Conservation (phyloP, 805 yeast species). For the Tetrapisispora namnaoensis region DNA sequence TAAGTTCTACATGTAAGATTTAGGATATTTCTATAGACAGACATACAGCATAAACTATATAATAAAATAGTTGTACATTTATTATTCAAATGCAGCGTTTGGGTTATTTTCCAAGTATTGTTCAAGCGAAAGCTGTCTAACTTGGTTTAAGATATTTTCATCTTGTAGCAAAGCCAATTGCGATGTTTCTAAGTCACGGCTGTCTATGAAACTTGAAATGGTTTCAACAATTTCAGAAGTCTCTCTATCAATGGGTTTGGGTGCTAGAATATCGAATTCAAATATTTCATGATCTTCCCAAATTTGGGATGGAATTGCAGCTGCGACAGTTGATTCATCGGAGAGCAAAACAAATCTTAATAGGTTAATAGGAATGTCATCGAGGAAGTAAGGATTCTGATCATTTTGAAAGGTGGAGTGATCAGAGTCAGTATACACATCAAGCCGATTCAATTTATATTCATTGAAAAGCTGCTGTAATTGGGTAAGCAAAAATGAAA, state of each 20-base stretch:
- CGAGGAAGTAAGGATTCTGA: constrained; percentile 16
- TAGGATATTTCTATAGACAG: neutral
- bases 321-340: constrained; percentile 63
- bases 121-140: constrained; percentile 25
- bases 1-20: neutral
- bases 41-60: neutral
- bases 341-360: constrained; percentile 60
- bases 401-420: neutral
- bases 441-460: constrained; percentile 7
- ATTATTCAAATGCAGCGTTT: constrained; percentile 2
- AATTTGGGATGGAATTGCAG: constrained; percentile 49
- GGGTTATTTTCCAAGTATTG: constrained; percentile 23
- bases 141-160: constrained; percentile 23
- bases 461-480: constrained; percentile 23
- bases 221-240: constrained; percentile 30
- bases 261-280: constrained; percentile 70
- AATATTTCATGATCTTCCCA: constrained; percentile 54
- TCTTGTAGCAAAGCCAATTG: constrained; percentile 27
- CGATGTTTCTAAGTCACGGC: constrained; percentile 19
- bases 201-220: constrained; percentile 28
- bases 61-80: neutral
- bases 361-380: constrained; percentile 46
- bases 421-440: neutral
- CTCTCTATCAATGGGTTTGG: constrained; percentile 32
- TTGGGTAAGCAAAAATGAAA: constrained; percentile 40